A percentile compares a stretch with the other conserved stretches of the same genome.
Evolutionary conservation across 495 filamentous ascomycete species (phyloP).

Genomic region (Annulohypoxylon maeteangense): DNA sequence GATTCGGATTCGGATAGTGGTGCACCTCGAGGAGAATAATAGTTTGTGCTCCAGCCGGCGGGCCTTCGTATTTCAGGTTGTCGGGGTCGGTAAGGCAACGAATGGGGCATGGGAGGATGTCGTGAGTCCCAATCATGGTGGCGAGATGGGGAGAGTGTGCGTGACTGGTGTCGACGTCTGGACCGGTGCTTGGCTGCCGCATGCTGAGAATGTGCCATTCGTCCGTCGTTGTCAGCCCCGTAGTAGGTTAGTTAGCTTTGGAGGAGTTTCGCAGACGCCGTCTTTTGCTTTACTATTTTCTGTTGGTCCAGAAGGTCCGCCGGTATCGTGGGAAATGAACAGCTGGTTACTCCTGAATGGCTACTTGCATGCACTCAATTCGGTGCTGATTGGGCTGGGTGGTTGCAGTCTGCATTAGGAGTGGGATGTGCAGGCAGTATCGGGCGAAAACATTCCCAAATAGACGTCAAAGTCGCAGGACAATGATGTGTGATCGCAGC

Average conservation of each 20-base stretch:
- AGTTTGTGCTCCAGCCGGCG: constrained; percentile 41
- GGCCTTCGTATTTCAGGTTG: constrained; percentile 47
- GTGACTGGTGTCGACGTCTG: constrained; percentile 50
- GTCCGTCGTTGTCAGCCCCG: constrained; percentile 54
- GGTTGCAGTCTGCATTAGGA: constrained; percentile 49
- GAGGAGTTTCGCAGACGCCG: constrained; percentile 41
- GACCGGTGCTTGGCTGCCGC: constrained; percentile 48
- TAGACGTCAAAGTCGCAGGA: constrained; percentile 44
- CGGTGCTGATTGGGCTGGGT: constrained; percentile 47
- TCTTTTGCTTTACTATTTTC: constrained; percentile 42
- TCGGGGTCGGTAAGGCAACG: constrained; percentile 54
- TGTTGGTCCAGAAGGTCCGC: constrained; percentile 45
- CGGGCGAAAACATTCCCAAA: constrained; percentile 48
- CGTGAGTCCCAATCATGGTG: constrained; percentile 55
- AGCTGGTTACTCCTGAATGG: constrained; percentile 52
- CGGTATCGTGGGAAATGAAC: constrained; percentile 47
- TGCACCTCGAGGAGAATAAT: constrained; percentile 40
- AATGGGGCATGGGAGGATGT: constrained; percentile 49
- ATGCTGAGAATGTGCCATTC: constrained; percentile 55
- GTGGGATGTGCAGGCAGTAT: constrained; percentile 49
- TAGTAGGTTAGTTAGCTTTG: constrained; percentile 26
- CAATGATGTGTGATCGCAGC: constrained; percentile 45
- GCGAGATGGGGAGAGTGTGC: constrained; percentile 48
- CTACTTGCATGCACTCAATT: constrained; percentile 44
- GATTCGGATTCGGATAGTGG: constrained; percentile 27